Conservation (phyloP, 306 rosid genomes). For the Vicia faba region DNA sequence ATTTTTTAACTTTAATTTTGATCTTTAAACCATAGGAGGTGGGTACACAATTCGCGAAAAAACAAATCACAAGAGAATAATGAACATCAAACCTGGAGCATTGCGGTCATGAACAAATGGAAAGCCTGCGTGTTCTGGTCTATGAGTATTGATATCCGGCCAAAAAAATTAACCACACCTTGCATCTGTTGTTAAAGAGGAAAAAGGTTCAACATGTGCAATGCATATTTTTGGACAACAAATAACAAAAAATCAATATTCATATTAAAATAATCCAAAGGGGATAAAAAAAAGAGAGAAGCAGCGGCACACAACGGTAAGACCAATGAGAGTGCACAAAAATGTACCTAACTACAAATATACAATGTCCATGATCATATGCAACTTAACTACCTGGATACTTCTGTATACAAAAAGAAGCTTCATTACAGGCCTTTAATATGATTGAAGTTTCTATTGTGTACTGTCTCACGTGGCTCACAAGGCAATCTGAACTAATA, state of each 20-base stretch:
- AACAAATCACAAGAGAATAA: slow-evolving; percentile 18
- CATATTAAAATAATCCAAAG: slow-evolving; percentile 10
- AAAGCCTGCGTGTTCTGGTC: slow-evolving; percentile 98
- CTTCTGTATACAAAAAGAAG: slow-evolving; percentile 9
- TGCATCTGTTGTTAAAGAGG: slow-evolving; percentile 62
- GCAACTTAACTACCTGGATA: slow-evolving; percentile 7
- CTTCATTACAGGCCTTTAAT: neutral
- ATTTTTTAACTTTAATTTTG: neutral
- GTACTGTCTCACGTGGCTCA: slow-evolving; percentile 14
- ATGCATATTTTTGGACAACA: slow-evolving; percentile 12
- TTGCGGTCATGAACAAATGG: slow-evolving; percentile 94
- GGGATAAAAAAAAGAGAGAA: neutral
- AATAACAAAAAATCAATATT: slow-evolving; percentile 15
- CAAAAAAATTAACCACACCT: slow-evolving; percentile 90
- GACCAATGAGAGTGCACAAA: slow-evolving; percentile 9
- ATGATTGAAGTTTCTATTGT: slow-evolving; percentile 2
- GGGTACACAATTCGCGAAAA: slow-evolving; percentile 18
- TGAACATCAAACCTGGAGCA: slow-evolving; percentile 77
- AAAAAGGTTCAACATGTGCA: slow-evolving; percentile 28
- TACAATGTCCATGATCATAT: slow-evolving; percentile 15
- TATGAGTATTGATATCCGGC: slow-evolving; percentile 90
- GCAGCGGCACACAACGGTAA: neutral
- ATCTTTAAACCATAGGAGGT: slow-evolving; percentile 14
- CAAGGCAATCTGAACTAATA: slow-evolving; percentile 24
- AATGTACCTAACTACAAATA: slow-evolving; percentile 12